Percentiles rank a stretch among this genome's conserved stretches.
phyloP scores from a whole-genome alignment of 345 rosid genomes.

The Xanthoceras sorbifolium region DNA sequence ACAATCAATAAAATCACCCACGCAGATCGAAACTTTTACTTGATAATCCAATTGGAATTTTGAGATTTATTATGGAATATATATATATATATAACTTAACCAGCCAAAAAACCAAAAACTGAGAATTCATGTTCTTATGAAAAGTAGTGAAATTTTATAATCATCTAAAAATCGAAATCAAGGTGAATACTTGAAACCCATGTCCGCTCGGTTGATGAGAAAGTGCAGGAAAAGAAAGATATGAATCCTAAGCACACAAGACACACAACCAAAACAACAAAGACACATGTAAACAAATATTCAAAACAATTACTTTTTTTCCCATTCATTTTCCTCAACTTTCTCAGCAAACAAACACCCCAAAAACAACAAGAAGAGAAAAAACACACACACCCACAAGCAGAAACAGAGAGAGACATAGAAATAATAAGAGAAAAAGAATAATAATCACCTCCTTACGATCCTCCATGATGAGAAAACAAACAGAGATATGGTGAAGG shows the following conservation, averaged over 20 bases:
- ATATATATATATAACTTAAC: too few relatives aligned
- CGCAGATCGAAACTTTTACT: not conserved
- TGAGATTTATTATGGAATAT: too few relatives aligned
- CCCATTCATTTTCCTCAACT: not conserved
- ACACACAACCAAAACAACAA: not conserved
- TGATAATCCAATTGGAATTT: not conserved
- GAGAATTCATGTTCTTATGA: not conserved
- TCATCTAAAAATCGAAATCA: not conserved
- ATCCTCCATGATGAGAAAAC: constrained; percentile 50
- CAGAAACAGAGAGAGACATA: not conserved
- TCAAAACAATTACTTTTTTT: not conserved
- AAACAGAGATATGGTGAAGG: not conserved
- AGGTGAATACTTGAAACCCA: not conserved
- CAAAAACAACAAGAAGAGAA: not conserved
- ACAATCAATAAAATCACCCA: not conserved
- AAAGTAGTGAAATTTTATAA: not conserved
- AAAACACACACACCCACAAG: too few relatives aligned
- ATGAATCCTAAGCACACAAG: not conserved
- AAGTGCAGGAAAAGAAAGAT: not conserved
- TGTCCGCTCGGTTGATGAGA: not conserved
- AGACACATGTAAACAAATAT: not conserved
- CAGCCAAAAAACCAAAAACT: not conserved
- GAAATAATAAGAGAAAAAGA: not conserved
- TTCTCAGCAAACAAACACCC: constrained; percentile 4
- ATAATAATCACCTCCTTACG: constrained; percentile 50